Evolutionary conservation across 164 flowering plant species (phyloP), one percentile per base, ranked within the genome.

Genomic region (Taxillus chinensis): DNA sequence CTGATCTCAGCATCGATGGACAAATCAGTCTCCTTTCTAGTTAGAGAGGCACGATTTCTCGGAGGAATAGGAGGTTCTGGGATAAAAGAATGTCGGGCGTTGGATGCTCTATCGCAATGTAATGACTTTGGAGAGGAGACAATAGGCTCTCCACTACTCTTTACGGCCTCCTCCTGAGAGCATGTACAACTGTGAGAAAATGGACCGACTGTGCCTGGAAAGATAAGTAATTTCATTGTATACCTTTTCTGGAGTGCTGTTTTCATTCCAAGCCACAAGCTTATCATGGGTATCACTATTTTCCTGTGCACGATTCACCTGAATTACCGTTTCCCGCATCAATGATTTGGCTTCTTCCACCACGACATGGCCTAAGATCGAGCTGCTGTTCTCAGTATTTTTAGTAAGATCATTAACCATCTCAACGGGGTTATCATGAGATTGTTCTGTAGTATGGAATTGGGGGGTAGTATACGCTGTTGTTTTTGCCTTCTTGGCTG

Each of bases 401-500:
- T 41, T 55, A 39, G 59, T 61, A 56, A 65, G 65, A 48, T 75
- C 27, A 27, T 27, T 27, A 27, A 27, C 27, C 27, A 27, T 27
- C 27, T 27, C 27, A 27, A 27, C 27, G 27, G 64, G 37, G 27
- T 39, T 51, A 41, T 45, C 39, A 3, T 41, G 56, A 65, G 13
- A 45, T 49, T 62, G 64, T 41, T 45, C 65, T 41, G 27, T 7
- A 17, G 40, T 39, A 59, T 64, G 72, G 54, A 60, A 68, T 45
- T 1, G 61, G 63, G 8, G 74, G 65, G 68, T 77, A 70, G 60
- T 9, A 43, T 5, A 5, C 7, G 46, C 46, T 43, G 46, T 2
- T 5, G 7, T 43, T 43, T 43, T 9, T 4, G 84, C 87, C 70
- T 71, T 77, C 75, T 72, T 69, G 27, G 83, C 82, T 45, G 89